phyloP scores from a whole-genome alignment of 192 early-diverging fungal genomes.

The Neocallimastix lanati region DNA sequence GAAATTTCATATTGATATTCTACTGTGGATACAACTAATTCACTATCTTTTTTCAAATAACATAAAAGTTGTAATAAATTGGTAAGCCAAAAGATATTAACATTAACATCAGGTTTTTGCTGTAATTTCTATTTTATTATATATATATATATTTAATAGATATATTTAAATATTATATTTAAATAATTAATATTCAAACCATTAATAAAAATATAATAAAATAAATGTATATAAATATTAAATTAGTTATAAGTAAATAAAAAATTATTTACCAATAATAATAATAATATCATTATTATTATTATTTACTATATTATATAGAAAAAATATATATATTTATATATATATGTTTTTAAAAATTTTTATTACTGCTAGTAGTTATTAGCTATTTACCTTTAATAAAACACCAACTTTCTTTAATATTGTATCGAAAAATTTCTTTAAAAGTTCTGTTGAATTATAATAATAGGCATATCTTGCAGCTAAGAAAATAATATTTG shows the following conservation, averaged over 20 bases:
- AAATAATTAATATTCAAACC: too few relatives aligned
- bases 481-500: conserved; percentile 73
- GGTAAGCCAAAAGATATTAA: conserved; percentile 47
- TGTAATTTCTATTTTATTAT: background rate
- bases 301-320: too few relatives aligned
- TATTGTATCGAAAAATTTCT: conserved; percentile 34
- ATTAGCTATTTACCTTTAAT: background rate
- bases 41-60: conserved; percentile 71
- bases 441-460: conserved; percentile 49
- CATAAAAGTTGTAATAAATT: conserved; percentile 68
- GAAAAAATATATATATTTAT: too few relatives aligned
- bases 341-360: too few relatives aligned
- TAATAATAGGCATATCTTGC: conserved; percentile 78
- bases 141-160: too few relatives aligned
- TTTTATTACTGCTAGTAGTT: too few relatives aligned
- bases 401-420: background rate
- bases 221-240: too few relatives aligned
- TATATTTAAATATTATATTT: too few relatives aligned
- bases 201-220: too few relatives aligned
- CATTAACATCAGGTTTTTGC: background rate
- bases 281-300: too few relatives aligned
- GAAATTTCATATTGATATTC: conserved; percentile 60
- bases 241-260: too few relatives aligned
- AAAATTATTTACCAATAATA: too few relatives aligned
- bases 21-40: conserved; percentile 45